Conservation (phyloP, 495 filamentous ascomycete genomes). For the Trichoderma erinaceum region DNA sequence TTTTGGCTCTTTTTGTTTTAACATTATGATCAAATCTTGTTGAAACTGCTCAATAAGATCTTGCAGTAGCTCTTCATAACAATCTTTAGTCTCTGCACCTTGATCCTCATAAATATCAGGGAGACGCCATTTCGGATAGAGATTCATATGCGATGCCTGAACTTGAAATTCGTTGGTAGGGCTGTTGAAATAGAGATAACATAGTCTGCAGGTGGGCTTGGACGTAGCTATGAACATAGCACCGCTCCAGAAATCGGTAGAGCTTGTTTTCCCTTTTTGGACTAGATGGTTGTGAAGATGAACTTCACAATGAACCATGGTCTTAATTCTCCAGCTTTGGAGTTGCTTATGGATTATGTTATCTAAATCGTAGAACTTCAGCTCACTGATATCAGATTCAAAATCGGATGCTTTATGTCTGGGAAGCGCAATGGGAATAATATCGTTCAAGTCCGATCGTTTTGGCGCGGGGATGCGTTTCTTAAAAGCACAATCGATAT, state of each 20-base stretch:
- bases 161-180: slow-evolving; percentile 17
- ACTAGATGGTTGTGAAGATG: slow-evolving; percentile 14
- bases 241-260: slow-evolving; percentile 17
- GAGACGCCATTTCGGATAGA: slow-evolving; percentile 19
- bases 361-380: background rate
- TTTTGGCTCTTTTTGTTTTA: background rate
- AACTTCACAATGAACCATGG: background rate
- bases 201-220: slow-evolving; percentile 21
- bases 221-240: slow-evolving; percentile 19
- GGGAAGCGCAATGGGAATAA: background rate
- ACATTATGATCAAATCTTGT: background rate
- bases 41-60: background rate
- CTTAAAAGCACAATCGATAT: background rate
- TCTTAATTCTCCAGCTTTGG: background rate
- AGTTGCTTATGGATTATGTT: background rate
- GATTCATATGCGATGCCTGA: slow-evolving; percentile 17
- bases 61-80: background rate
- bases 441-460: background rate
- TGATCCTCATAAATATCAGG: slow-evolving; percentile 14
- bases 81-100: background rate
- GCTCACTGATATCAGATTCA: background rate
- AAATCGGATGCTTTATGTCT: background rate
- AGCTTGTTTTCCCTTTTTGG: slow-evolving; percentile 1
- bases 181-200: slow-evolving; percentile 17
- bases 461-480: background rate